Conservation (phyloP, 2,329 filamentous ascomycete species). For the Helicocarpus griseus region DNA sequence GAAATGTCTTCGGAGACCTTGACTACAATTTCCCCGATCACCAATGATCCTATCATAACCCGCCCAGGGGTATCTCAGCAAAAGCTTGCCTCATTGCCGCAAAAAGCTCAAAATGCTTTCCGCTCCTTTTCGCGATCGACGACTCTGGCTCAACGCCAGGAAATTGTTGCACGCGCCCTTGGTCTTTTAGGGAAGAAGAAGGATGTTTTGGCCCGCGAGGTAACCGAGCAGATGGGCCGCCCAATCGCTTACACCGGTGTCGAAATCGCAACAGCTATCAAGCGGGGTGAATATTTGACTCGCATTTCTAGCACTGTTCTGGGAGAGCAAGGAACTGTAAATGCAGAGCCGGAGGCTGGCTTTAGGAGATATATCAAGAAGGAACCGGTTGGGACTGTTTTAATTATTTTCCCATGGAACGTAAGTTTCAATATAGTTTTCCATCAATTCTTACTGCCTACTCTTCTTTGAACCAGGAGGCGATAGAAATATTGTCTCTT, state of each 20-base stretch:
- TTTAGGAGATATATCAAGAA: constrained; percentile 88
- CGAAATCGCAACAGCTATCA: constrained; percentile 77
- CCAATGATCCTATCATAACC: constrained; percentile 73
- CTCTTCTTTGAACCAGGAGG: background rate
- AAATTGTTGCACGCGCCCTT: constrained; percentile 71
- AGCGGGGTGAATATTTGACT: constrained; percentile 74
- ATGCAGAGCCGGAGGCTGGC: constrained; percentile 73
- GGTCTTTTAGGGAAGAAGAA: constrained; percentile 59
- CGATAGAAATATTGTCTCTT: too few relatives aligned
- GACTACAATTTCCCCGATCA: constrained; percentile 80
- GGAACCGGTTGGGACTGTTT: constrained; percentile 73
- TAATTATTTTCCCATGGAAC: constrained; percentile 94
- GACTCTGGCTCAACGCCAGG: constrained; percentile 62
- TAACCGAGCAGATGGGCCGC: constrained; percentile 91
- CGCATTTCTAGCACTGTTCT: constrained; percentile 72
- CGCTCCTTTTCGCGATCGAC: constrained; percentile 69
- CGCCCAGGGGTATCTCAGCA: constrained; percentile 62
- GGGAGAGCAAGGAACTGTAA: constrained; percentile 52
- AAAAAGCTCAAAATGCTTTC: constrained; percentile 65
- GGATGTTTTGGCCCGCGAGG: constrained; percentile 71
- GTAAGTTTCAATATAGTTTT: constrained; percentile 52
- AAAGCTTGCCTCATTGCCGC: constrained; percentile 63
- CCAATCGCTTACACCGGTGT: constrained; percentile 79
- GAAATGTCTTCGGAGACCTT: constrained; percentile 47
- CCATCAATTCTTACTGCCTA: background rate